phyloP scores from a whole-genome alignment of 768 basidiomycete species.

The Gloeopeniophorella convolvens region DNA sequence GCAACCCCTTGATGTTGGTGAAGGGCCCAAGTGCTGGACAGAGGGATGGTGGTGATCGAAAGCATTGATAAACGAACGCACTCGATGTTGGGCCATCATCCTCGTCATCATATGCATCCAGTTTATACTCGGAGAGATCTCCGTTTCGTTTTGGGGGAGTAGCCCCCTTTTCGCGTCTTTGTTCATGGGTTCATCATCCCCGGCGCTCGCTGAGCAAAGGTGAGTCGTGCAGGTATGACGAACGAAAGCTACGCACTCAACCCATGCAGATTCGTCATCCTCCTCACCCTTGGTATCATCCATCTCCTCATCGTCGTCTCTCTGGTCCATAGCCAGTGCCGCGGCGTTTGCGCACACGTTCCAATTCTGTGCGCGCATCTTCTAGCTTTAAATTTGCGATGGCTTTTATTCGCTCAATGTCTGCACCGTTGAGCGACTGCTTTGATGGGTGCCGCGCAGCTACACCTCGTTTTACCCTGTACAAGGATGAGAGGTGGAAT shows the following conservation, averaged over 20 bases:
- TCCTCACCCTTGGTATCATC: constrained; percentile 48
- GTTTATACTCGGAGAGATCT: constrained; percentile 80
- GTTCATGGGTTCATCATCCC: constrained; percentile 59
- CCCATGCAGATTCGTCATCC: constrained; percentile 57
- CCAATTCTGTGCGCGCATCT: constrained; percentile 80
- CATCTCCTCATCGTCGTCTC: constrained; percentile 58
- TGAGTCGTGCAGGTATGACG: constrained; percentile 19
- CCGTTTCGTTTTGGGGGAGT: constrained; percentile 25
- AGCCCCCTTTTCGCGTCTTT: constrained; percentile 33
- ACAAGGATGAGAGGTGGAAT: constrained; percentile 3
- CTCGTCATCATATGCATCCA: constrained; percentile 83
- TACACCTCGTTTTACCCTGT: constrained; percentile 75
- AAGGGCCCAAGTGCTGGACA: constrained; percentile 67
- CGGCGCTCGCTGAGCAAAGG: constrained; percentile 38
- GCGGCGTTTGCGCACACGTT: constrained; percentile 76
- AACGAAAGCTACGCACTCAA: constrained; percentile 68
- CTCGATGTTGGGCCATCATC: constrained; percentile 43
- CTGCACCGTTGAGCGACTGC: constrained; percentile 86
- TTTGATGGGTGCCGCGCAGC: constrained; percentile 70
- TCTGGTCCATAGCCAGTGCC: constrained; percentile 62
- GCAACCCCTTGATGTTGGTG: constrained; percentile 94
- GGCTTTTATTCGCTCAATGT: constrained; percentile 83
- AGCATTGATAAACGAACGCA: constrained; percentile 16
- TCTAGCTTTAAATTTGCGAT: constrained; percentile 85
- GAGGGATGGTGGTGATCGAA: constrained; percentile 13